Conservation (phyloP, 2,329 filamentous ascomycete genomes). For the Boeremia lycopersici region DNA sequence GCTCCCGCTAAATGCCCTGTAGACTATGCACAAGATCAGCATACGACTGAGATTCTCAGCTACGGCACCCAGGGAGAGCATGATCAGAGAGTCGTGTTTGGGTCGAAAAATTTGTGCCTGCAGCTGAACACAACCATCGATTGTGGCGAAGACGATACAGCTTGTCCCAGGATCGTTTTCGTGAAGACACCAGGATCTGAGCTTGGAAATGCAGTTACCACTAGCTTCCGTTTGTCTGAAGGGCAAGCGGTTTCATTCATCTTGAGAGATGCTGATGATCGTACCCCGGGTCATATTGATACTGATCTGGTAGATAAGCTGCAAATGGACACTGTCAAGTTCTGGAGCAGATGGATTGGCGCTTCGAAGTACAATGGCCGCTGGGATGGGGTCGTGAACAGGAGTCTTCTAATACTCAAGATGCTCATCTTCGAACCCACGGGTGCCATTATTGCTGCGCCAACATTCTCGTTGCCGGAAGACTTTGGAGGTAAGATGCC, state of each 20-base stretch:
- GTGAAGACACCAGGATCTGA: constrained; percentile 60
- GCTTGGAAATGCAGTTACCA: constrained; percentile 67
- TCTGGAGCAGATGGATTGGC: constrained; percentile 75
- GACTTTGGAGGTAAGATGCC: constrained; percentile 49
- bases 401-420: constrained; percentile 76
- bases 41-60: constrained; percentile 63
- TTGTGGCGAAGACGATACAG: constrained; percentile 58
- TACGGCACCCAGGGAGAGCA: constrained; percentile 25
- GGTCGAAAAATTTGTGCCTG: constrained; percentile 63
- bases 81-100: constrained; percentile 61
- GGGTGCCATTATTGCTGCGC: constrained; percentile 76
- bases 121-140: constrained; percentile 73
- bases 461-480: constrained; percentile 79
- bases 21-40: constrained; percentile 68
- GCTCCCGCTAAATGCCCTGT: background rate
- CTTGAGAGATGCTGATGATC: constrained; percentile 62
- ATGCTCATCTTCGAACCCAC: constrained; percentile 79
- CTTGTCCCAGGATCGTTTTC: constrained; percentile 62
- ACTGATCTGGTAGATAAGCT: constrained; percentile 63
- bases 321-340: constrained; percentile 72
- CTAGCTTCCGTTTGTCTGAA: constrained; percentile 64
- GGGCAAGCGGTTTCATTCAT: constrained; percentile 74
- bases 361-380: constrained; percentile 73
- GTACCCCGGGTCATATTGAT: constrained; percentile 65
- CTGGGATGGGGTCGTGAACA: constrained; percentile 73